Evolutionary conservation across 2,329 filamentous ascomycete genomes (phyloP).

Genomic region (Colletotrichum melonis): DNA sequence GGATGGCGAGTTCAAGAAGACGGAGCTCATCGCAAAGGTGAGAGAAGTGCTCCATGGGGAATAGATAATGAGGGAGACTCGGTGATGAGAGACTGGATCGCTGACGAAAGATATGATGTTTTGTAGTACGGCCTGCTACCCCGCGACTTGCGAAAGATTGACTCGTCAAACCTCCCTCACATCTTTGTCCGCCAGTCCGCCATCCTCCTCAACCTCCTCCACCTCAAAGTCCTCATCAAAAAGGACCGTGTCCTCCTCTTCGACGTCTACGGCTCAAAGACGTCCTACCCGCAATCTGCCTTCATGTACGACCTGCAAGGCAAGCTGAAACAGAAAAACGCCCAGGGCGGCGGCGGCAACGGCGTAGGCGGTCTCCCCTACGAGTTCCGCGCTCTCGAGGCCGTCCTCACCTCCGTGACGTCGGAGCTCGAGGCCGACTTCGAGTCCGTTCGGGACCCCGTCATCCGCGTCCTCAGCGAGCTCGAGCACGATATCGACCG

Average conservation of each 20-base stretch:
- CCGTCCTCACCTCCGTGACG: constrained; percentile 93
- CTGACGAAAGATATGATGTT: neutral
- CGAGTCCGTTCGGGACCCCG: constrained; percentile 90
- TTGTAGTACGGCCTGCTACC: constrained; percentile 87
- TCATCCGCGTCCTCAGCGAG: constrained; percentile 87
- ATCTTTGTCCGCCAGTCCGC: constrained; percentile 93
- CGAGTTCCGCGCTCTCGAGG: constrained; percentile 95
- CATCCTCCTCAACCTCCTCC: constrained; percentile 95
- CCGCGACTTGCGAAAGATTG: constrained; percentile 96
- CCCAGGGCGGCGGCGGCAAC: constrained; percentile 51
- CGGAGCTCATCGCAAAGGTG: constrained; percentile 94
- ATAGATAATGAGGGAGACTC: neutral
- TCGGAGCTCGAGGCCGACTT: constrained; percentile 94
- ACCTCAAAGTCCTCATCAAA: constrained; percentile 95
- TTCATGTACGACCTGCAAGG: constrained; percentile 99
- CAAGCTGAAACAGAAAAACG: constrained; percentile 85
- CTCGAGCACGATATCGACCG: constrained; percentile 97
- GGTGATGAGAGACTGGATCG: neutral
- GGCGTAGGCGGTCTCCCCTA: constrained; percentile 80
- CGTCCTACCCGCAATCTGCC: constrained; percentile 93
- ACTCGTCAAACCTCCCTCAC: constrained; percentile 93
- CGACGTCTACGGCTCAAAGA: constrained; percentile 93
- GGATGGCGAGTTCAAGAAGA: constrained; percentile 97
- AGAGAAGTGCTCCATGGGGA: constrained; percentile 32
- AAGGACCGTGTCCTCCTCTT: constrained; percentile 94